Evolutionary conservation across 2,329 filamentous ascomycete genomes (phyloP), one percentile per base, ranked within the genome.

Genomic region (Alternaria longipes): DNA sequence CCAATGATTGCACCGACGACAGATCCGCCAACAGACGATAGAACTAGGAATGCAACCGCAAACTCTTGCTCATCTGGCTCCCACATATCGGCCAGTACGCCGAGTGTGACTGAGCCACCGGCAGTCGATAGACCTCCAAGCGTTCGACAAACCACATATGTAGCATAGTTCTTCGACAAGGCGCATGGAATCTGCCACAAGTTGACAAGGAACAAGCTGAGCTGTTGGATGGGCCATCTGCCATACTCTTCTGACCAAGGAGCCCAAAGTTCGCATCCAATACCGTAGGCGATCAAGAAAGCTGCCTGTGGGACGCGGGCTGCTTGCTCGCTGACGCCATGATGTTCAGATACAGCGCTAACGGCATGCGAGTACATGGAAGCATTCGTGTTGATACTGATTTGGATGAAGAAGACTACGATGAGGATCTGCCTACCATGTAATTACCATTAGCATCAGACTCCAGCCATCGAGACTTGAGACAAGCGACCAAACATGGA

Each of bases 31-130:
- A 87, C 85, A 1, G 84, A 87, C 1, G 84, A 85, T 22, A 86
- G 73, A 5, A 89, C 84, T 61, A 89, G 82, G 59, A 85, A 89
- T 0, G 86, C 86, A 8, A 89, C 82, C 1, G 87, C 85, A 65
- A 83, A 85, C 68, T 89, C 85, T 62, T 89, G 87, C 7, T 84
- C 79, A 44, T 85, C 84, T 0, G 85, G 78, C 51, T 84, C 79
- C 75, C 84, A 89, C 81, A 90, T 83, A 63, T 90, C 87, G 2
- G 87, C 87, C 4, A 89, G 82, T 72, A 89, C 85, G n/a, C 87
- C 87, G 2, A 90, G 78, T 0, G 87, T 89, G 40, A 89, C 87
- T 5, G 86, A 86, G 3, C 87, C 87, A 32, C 88, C 88, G 5
- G 87, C 87, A 3, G 87, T 88, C 5, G 85, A 89, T 3, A 90